Evolutionary conservation across 345 rosid species (phyloP), one percentile per base, ranked within the genome.

Genomic region (Tarenaya hassleriana): DNA sequence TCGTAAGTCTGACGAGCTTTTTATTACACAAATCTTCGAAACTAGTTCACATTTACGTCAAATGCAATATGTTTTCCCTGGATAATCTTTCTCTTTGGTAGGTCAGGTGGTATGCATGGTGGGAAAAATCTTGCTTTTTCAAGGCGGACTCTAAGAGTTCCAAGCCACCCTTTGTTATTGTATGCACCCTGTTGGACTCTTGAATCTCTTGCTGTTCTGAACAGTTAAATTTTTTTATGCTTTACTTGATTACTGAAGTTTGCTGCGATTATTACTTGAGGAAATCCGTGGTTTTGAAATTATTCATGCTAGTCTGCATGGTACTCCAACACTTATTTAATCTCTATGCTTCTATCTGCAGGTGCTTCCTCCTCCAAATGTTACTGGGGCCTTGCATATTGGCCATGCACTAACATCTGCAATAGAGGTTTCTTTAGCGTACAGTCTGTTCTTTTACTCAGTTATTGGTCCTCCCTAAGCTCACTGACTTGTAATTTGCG

Each of bases 301-400:
- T 47, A 20, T 24, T 38, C 24, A 14, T 42, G 6, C 47, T 50
- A 14, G 17, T 44, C 7, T 42, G 18, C 49, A 16, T 0, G 5
- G 40, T 40, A 32, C 0, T 0, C 1, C 31, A 45, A 15, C n/a
- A 15, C 6, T 59, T 47, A 16, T 52, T 61, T 56, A n/a, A 49
- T 43, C 16, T 15, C 18, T 4, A 16, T 4, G 60, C 29, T 24
- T 16, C 54, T 34, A 47, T 58, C 13, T 71, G 58, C 73, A 92
- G 96, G 94, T 92, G 73, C 77, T 92, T 29, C 97, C 98, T 43
- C 98, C 98, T 43, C 98, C 98, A 53, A 92, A 92, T 72, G 98
- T 92, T 68, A 92, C 98, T 16, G 98, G 98, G 48, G 91, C 88
- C 41, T 63, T 92, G 17, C 98, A 92, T 62, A 92, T 88, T 37